Evolutionary conservation across 768 basidiomycete species (phyloP).

Genomic region (Mycena sanguinolenta): DNA sequence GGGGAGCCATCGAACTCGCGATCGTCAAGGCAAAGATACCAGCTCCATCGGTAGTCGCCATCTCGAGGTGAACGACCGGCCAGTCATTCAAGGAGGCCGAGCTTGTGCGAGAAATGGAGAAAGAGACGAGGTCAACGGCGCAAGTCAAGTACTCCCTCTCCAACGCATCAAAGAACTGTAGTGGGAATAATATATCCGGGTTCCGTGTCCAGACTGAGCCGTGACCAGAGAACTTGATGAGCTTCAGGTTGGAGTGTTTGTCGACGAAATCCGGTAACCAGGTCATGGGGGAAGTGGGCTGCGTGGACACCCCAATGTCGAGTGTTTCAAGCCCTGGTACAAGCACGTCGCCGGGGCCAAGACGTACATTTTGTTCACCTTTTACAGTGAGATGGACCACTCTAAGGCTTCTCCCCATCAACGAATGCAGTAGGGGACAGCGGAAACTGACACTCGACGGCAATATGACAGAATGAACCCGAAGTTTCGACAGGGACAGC

Average conservation of each 20-base stretch:
- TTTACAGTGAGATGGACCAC: slow-evolving; percentile 9
- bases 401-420: slow-evolving; percentile 12
- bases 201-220: slow-evolving; percentile 1
- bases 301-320: not conserved
- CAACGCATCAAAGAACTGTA: slow-evolving; percentile 5
- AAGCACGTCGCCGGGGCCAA: slow-evolving; percentile 4
- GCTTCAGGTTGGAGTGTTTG: not conserved
- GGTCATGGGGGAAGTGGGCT: not conserved
- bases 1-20: slow-evolving; percentile 1
- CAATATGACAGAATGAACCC: not conserved
- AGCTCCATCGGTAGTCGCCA: not conserved
- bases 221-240: slow-evolving; percentile 5
- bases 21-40: slow-evolving; percentile 9
- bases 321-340: slow-evolving; percentile 19
- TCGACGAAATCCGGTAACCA: slow-evolving; percentile 16
- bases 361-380: not conserved
- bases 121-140: not conserved
- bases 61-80: not conserved
- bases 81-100: slow-evolving; percentile 6
- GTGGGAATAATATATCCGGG: slow-evolving; percentile 12
- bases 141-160: not conserved
- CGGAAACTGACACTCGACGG: not conserved
- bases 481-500: slow-evolving; percentile 14
- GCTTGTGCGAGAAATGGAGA: slow-evolving; percentile 14
- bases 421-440: not conserved